Evolutionary conservation across 163 green algal species (phyloP).

Genomic region (Scenedesmus sp.): DNA sequence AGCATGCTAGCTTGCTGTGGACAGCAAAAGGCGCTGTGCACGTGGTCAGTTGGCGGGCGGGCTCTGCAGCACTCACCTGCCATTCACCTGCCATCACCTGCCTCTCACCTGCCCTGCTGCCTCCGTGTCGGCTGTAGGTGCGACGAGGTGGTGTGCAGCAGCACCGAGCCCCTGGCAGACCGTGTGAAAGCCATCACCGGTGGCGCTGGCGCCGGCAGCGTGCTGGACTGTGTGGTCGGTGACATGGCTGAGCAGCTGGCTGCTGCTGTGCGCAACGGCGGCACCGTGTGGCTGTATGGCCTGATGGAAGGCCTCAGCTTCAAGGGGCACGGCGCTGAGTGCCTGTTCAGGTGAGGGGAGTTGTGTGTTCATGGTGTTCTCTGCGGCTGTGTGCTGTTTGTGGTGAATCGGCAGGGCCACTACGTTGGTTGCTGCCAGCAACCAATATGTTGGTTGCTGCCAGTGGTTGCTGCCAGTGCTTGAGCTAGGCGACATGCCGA

Average conservation of each 20-base stretch:
- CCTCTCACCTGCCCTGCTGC: background rate
- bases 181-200: constrained; percentile 49
- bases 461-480: no score
- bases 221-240: constrained; percentile 43
- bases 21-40: no score
- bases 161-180: background rate
- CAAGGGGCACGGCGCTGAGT: constrained; percentile 17
- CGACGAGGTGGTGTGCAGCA: constrained; percentile 50
- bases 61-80: background rate
- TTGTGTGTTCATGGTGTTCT: no score
- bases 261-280: constrained; percentile 11
- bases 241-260: constrained; percentile 24
- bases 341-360: constrained; percentile 46
- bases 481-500: no score
- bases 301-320: constrained; percentile 49
- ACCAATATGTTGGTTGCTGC: no score
- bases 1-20: no score
- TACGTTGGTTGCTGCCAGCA: background rate
- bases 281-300: constrained; percentile 51
- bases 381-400: no score
- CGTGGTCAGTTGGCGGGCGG: no score
- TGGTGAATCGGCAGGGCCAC: no score
- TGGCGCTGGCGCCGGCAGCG: background rate
- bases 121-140: background rate
- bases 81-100: background rate